These are phyloP conservation scores for Beauveria australis DNA, from an alignment of 2,329 filamentous ascomycete species.

Conservation along the genomic window DNA sequence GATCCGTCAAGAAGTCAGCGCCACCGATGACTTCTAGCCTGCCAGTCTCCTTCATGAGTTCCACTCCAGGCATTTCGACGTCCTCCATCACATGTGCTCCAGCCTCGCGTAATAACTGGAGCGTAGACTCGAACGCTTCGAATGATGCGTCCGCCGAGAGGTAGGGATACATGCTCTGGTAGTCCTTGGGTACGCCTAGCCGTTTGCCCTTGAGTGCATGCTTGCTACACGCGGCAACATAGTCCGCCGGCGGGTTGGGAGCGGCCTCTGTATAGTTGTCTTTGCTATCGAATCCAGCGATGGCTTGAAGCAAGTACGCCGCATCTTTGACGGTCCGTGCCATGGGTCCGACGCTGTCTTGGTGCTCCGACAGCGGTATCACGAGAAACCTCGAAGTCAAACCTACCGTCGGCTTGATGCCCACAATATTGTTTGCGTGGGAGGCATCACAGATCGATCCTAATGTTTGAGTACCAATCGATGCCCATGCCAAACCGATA, in stretches of 20 bases:
- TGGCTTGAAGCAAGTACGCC: slow-evolving; percentile 51
- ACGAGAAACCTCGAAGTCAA: slow-evolving; percentile 55
- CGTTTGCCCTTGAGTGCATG: slow-evolving; percentile 46
- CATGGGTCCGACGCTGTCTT: slow-evolving; percentile 60
- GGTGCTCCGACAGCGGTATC: slow-evolving; percentile 55
- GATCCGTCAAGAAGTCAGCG: slow-evolving; percentile 48
- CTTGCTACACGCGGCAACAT: slow-evolving; percentile 48
- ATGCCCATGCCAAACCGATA: slow-evolving; percentile 46
- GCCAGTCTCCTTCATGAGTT: slow-evolving; percentile 39
- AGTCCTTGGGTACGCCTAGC: slow-evolving; percentile 48
- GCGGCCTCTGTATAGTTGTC: slow-evolving; percentile 59
- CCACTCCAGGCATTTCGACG: slow-evolving; percentile 41
- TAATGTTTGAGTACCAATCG: slow-evolving; percentile 43
- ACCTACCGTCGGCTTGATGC: slow-evolving; percentile 61
- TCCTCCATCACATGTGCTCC: slow-evolving; percentile 52
- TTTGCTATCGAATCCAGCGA: slow-evolving; percentile 49
- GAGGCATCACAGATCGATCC: slow-evolving; percentile 55
- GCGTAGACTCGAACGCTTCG: slow-evolving; percentile 46
- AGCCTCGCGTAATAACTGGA: slow-evolving; percentile 42
- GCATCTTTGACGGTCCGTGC: slow-evolving; percentile 59
- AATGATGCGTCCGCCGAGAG: slow-evolving; percentile 18
- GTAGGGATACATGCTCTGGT: slow-evolving; percentile 41
- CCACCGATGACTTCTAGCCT: slow-evolving; percentile 43
- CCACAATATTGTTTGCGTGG: slow-evolving; percentile 51
- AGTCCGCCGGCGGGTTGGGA: slow-evolving; percentile 48